A percentile compares a stretch with the other conserved stretches of the same genome.
phyloP scores from a whole-genome alignment of 2,329 filamentous ascomycete species.

The Apiospora kogelbergensis region DNA sequence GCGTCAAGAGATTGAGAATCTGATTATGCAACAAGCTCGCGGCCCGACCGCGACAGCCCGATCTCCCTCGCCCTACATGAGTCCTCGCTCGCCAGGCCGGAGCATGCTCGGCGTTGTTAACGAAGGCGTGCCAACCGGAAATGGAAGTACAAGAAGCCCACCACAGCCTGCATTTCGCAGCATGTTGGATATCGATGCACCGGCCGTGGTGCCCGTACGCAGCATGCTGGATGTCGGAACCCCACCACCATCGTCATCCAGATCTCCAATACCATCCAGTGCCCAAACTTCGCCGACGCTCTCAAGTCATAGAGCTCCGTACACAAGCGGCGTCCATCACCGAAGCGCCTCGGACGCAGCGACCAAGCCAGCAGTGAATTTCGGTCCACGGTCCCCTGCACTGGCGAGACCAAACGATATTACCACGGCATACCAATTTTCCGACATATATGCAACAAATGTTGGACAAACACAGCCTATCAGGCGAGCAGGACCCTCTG shows the following conservation, averaged over 20 bases:
- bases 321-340: slow-evolving; percentile 35
- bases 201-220: slow-evolving; percentile 40
- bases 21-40: slow-evolving; percentile 28
- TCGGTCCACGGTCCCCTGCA: slow-evolving; percentile 40
- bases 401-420: slow-evolving; percentile 32
- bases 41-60: slow-evolving; percentile 31
- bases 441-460: slow-evolving; percentile 54
- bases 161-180: slow-evolving; percentile 59
- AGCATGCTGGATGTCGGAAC: slow-evolving; percentile 54
- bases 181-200: slow-evolving; percentile 61
- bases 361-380: slow-evolving; percentile 43
- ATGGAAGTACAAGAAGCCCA: slow-evolving; percentile 33
- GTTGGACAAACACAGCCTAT: slow-evolving; percentile 46
- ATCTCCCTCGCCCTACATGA: slow-evolving; percentile 54
- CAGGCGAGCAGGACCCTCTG: slow-evolving; percentile 31
- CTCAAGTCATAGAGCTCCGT: slow-evolving; percentile 33
- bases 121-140: slow-evolving; percentile 27
- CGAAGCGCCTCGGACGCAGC: slow-evolving; percentile 58
- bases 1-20: slow-evolving; percentile 31
- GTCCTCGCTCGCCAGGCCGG: slow-evolving; percentile 64
- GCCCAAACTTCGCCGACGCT: slow-evolving; percentile 48
- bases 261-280: slow-evolving; percentile 36
- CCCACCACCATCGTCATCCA: slow-evolving; percentile 24
- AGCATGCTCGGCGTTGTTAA: slow-evolving; percentile 65
- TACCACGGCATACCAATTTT: slow-evolving; percentile 60